Conservation (phyloP, 2,329 filamentous ascomycete species). For the Venturia nashicola region DNA sequence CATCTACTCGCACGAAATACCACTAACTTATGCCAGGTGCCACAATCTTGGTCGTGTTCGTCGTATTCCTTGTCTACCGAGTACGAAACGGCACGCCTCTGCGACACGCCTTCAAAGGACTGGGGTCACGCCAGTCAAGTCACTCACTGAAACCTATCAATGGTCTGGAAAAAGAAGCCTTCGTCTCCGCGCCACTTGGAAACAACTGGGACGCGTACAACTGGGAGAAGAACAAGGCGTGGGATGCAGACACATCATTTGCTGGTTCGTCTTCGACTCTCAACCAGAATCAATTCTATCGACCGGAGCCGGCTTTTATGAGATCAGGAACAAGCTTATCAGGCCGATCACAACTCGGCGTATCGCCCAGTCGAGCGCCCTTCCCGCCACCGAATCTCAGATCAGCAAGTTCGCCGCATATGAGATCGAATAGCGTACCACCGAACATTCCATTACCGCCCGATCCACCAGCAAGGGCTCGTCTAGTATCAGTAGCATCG, state of each 20-base stretch:
- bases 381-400: slow-evolving; percentile 8
- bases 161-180: background rate
- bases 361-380: background rate
- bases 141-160: background rate
- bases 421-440: slow-evolving; percentile 19
- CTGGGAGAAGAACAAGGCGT: background rate
- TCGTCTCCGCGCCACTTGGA: background rate
- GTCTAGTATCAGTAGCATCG: slow-evolving; percentile 58
- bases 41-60: slow-evolving; percentile 25
- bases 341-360: background rate
- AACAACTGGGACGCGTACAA: background rate
- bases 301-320: slow-evolving; percentile 1
- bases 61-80: slow-evolving; percentile 23
- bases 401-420: slow-evolving; percentile 18
- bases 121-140: background rate
- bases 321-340: slow-evolving; percentile 3
- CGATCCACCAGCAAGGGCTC: slow-evolving; percentile 41
- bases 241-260: slow-evolving; percentile 4
- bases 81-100: slow-evolving; percentile 16
- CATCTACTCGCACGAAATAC: background rate
- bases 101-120: background rate
- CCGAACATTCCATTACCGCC: slow-evolving; percentile 22
- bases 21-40: slow-evolving; percentile 17
- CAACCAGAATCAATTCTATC: background rate
- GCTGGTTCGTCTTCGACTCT: background rate